Evolutionary conservation across 306 rosid species (phyloP).

Genomic region (Quercus parvula): DNA sequence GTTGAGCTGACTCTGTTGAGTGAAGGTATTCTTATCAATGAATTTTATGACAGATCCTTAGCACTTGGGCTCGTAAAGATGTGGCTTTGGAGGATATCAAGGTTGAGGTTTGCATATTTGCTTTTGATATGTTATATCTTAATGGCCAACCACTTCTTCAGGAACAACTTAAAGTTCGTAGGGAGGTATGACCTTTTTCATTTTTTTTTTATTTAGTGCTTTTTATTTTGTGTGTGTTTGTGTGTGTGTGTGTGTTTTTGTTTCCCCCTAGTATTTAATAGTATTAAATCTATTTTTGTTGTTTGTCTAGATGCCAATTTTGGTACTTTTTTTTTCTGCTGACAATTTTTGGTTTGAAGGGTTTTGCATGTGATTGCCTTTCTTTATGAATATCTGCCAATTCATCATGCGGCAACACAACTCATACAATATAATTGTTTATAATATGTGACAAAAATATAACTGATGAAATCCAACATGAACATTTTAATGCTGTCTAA

Average conservation of each 20-base stretch:
- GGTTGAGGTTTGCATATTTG: constrained; percentile 78
- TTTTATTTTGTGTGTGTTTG: neutral
- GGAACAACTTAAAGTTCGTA: constrained; percentile 68
- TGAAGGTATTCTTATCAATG: constrained; percentile 19
- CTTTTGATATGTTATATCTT: constrained; percentile 81
- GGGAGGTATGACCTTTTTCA: constrained; percentile 59
- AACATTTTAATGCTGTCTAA: neutral
- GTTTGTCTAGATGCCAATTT: neutral
- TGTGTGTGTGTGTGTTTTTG: too few relatives aligned
- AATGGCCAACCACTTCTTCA: constrained; percentile 77
- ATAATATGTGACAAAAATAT: neutral
- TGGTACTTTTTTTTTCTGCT: too few relatives aligned
- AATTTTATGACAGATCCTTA: constrained; percentile 63
- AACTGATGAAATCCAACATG: neutral
- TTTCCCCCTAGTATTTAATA: neutral
- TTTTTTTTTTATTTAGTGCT: constrained; percentile 6
- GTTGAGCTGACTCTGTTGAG: neutral
- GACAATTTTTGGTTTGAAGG: neutral
- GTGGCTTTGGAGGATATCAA: constrained; percentile 62
- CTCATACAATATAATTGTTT: too few relatives aligned
- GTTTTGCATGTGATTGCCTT: too few relatives aligned
- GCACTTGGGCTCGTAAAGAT: constrained; percentile 86
- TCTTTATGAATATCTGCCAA: too few relatives aligned
- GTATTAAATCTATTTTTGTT: neutral
- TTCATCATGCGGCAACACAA: neutral